These are phyloP conservation scores for Bipolaris cookei DNA, from an alignment of 2,329 filamentous ascomycete species.

Conservation along the genomic window DNA sequence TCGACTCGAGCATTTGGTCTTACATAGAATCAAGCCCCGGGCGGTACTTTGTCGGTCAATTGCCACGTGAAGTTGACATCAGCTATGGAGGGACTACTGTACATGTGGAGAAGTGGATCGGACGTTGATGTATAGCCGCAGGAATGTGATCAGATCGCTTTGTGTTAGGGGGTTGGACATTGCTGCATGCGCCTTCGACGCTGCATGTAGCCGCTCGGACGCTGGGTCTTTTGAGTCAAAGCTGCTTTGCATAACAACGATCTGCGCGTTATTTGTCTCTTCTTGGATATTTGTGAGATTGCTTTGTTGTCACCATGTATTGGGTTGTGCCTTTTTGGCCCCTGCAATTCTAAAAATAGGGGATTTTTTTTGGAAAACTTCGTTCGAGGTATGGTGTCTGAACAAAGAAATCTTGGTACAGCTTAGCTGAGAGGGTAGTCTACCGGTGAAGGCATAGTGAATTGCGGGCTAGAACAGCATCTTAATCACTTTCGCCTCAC, in stretches of 20 bases:
- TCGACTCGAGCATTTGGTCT: neutral
- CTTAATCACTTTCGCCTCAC: neutral
- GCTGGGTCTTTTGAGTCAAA: neutral
- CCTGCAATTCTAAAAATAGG: neutral
- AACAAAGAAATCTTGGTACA: neutral
- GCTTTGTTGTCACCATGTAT: neutral
- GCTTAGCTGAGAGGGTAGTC: neutral
- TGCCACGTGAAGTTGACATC: neutral
- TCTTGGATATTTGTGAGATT: neutral
- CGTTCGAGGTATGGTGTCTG: neutral
- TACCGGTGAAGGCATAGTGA: neutral
- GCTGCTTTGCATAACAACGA: neutral
- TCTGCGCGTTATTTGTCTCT: neutral
- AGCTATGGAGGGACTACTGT: neutral
- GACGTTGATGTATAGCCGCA: conserved; percentile 1
- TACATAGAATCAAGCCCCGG: neutral
- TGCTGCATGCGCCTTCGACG: neutral
- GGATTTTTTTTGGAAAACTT: neutral
- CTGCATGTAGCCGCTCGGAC: neutral
- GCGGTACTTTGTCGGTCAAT: neutral
- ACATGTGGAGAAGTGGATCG: conserved; percentile 5
- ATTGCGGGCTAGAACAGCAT: neutral
- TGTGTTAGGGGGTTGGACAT: neutral
- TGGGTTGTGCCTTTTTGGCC: neutral
- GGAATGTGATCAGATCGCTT: conserved; percentile 6